Base-by-base conservation (phyloP, 1,284 basidiomycete species). In the Fomitopsis betulina region DNA sequence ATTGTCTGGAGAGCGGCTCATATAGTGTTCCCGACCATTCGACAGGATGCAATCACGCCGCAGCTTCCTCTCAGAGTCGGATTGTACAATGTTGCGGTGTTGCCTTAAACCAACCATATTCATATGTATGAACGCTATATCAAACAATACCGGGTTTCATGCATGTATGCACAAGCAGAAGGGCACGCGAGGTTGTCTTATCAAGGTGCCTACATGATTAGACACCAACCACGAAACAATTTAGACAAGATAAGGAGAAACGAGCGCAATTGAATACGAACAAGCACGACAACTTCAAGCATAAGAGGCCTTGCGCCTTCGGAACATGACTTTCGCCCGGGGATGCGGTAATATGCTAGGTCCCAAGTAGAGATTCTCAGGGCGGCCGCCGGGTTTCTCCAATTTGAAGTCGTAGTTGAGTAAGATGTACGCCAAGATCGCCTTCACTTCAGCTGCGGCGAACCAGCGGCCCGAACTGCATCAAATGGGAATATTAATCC, bases 391-490 rank as follows among this genome's bases (percentile, higher is more conserved):
- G 25, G 62, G 62, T 5, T 57, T 43, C 39, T 63, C 62, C 25
- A 66, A 32, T 58, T 63, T 64, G 25, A 65, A 40, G 33, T 65
- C 64, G 56, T 67, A 67, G n/a, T 59, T 61, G 33, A 65, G 45
- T 25, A 63, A 57, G 13, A 63, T 49, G 51, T 63, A 56, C 12
- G 63, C 64, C 9, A 64, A 38, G 58, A 65, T 63, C 32, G 57
- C 56, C 58, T 67, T 67, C 17, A 67, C 56, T 43, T 61, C 59
- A 30, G 42, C 61, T 13, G 63, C 56, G 7, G 64, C 64, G 39
- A 65, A 65, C 57, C 63, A 65, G 7, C 66, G 55, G 4, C 65
- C 65, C 7, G 65, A 62, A 50, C 65, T 67, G 23, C 2, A 42
- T n/a, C 7, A 27, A 19, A 40, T 8, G 1, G 15, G 12, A 8